Evolutionary conservation across 805 yeast genomes (phyloP).

Genomic region (Saccharomyces kudriavzevii): DNA sequence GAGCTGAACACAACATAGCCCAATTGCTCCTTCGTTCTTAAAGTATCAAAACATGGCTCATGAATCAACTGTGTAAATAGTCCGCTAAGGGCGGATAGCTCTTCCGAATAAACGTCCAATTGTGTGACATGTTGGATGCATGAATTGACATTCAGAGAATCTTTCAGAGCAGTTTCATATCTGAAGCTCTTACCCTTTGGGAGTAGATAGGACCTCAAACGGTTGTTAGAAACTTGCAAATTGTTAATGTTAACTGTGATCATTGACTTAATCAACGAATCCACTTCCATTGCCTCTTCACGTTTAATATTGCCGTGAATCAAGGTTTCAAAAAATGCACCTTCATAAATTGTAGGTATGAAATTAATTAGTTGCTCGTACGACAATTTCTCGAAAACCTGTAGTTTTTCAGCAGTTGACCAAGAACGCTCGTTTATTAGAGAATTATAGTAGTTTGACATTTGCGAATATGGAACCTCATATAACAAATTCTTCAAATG

Average conservation of each 20-base stretch:
- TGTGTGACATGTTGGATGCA: constrained; percentile 75
- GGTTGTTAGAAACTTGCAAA: constrained; percentile 20
- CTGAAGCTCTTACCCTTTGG: constrained; percentile 35
- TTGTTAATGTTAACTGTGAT: constrained; percentile 36
- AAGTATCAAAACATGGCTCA: constrained; percentile 84
- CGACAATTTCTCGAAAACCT: constrained; percentile 37
- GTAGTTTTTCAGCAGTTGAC: constrained; percentile 52
- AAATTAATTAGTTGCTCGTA: constrained; percentile 46
- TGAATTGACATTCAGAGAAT: constrained; percentile 68
- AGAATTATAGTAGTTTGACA: constrained; percentile 52
- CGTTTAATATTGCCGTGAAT: constrained; percentile 65
- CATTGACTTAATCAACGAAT: constrained; percentile 38
- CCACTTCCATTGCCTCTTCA: constrained; percentile 45
- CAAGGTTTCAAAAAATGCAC: constrained; percentile 61
- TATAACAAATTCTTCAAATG: constrained; percentile 61
- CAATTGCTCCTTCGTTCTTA: constrained; percentile 88
- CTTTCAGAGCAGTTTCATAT: constrained; percentile 47
- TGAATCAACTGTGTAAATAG: constrained; percentile 62
- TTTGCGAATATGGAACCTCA: constrained; percentile 71
- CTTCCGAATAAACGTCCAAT: constrained; percentile 45
- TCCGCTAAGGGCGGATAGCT: constrained; percentile 45
- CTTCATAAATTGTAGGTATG: constrained; percentile 45
- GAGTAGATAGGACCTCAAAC: constrained; percentile 36
- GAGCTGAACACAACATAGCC: constrained; percentile 92
- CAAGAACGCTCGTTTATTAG: constrained; percentile 69